phyloP scores from a whole-genome alignment of 305 asterid species.

The Vinca major region DNA sequence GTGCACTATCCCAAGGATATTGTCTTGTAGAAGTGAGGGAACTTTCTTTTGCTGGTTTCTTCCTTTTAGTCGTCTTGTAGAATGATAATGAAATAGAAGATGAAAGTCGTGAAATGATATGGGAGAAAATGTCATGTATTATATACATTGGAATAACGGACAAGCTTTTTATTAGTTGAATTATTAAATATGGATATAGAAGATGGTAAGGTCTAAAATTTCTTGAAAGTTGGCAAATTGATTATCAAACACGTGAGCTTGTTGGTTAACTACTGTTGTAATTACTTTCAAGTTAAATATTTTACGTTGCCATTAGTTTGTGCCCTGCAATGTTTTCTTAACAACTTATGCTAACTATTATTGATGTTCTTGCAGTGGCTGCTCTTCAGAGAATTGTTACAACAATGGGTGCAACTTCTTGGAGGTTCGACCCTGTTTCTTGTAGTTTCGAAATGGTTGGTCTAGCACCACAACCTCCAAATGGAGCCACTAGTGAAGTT shows the following conservation, averaged over 20 bases:
- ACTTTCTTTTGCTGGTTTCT: neutral
- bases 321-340: neutral
- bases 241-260: neutral
- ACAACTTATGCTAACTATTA: neutral
- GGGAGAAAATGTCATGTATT: neutral
- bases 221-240: neutral
- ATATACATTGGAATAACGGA: neutral
- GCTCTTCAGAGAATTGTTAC: constrained; percentile 55
- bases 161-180: neutral
- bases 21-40: neutral
- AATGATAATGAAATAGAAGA: neutral
- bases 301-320: neutral
- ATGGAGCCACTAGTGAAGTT: constrained; percentile 41
- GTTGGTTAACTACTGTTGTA: neutral
- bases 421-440: constrained; percentile 49
- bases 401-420: constrained; percentile 65
- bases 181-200: neutral
- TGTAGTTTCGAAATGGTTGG: constrained; percentile 56
- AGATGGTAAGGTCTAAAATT: neutral
- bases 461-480: constrained; percentile 31
- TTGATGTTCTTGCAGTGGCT: constrained; percentile 33
- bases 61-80: neutral
- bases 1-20: neutral
- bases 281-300: neutral
- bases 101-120: neutral